phyloP scores from a whole-genome alignment of 192 early-diverging fungal genomes.

The Backusella macrospora region DNA sequence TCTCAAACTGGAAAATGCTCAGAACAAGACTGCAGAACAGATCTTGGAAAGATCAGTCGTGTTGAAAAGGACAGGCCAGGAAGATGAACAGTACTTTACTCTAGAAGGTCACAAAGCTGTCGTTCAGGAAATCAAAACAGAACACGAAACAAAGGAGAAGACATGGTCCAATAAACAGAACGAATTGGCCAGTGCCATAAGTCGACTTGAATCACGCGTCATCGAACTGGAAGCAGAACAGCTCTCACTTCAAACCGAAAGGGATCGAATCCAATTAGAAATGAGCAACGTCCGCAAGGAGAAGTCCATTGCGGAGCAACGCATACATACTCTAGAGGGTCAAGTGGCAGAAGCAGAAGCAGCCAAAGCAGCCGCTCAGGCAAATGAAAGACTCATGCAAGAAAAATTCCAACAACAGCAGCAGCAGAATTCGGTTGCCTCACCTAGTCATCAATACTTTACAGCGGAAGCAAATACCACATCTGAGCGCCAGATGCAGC shows the following conservation, averaged over 20 bases:
- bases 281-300: slow-evolving; percentile 41
- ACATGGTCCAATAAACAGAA: slow-evolving; percentile 15
- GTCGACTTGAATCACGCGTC: slow-evolving; percentile 20
- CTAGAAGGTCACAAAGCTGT: slow-evolving; percentile 33
- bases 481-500: slow-evolving; percentile 23
- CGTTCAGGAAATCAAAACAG: slow-evolving; percentile 28
- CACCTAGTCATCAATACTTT: slow-evolving; percentile 8
- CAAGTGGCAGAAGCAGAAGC: slow-evolving; percentile 34
- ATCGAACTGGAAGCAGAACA: slow-evolving; percentile 28
- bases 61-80: slow-evolving; percentile 16
- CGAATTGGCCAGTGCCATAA: slow-evolving; percentile 7
- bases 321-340: slow-evolving; percentile 44
- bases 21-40: slow-evolving; percentile 61
- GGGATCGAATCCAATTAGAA: slow-evolving; percentile 39
- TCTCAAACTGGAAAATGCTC: slow-evolving; percentile 65
- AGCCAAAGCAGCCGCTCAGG: slow-evolving; percentile 37
- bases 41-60: slow-evolving; percentile 49
- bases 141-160: slow-evolving; percentile 20
- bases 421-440: not conserved
- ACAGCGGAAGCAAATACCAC: not conserved
- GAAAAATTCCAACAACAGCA: not conserved
- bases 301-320: slow-evolving; percentile 43
- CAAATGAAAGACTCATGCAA: not conserved
- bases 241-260: slow-evolving; percentile 27
- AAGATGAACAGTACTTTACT: slow-evolving; percentile 22